These are phyloP conservation scores for Aspergillus pseudonomiae DNA, from an alignment of 2,329 filamentous ascomycete species.

Conservation along the genomic window DNA sequence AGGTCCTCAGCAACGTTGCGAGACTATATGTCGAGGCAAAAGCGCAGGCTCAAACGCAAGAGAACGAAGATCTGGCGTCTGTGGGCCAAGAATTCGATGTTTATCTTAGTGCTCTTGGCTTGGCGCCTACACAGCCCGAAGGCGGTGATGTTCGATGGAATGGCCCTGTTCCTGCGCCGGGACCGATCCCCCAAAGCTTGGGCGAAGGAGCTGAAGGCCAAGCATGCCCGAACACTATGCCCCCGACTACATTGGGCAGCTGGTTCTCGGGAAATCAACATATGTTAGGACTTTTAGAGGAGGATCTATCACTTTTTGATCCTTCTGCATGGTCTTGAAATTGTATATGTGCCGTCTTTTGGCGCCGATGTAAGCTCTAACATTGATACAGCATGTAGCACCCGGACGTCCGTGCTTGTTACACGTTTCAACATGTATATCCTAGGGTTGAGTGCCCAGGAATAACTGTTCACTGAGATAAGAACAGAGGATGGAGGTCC, in stretches of 20 bases:
- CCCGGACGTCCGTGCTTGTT: neutral
- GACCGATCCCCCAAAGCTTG: conserved; percentile 13
- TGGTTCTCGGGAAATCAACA: conserved; percentile 70
- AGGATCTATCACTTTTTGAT: conserved; percentile 51
- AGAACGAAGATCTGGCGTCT: conserved; percentile 51
- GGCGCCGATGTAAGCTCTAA: neutral
- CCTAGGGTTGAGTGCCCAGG: neutral
- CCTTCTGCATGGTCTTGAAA: conserved; percentile 16
- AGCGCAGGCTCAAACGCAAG: conserved; percentile 55
- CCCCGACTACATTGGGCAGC: conserved; percentile 55
- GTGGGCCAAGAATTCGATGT: conserved; percentile 65
- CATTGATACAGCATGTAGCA: neutral
- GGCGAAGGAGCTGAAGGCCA: conserved; percentile 21
- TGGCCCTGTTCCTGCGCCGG: conserved; percentile 1
- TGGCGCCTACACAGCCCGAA: conserved; percentile 49
- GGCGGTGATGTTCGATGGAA: conserved; percentile 16
- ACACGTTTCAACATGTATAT: neutral
- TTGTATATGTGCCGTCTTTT: neutral
- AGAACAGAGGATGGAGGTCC: neutral
- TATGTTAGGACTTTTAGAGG: conserved; percentile 67
- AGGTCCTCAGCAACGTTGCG: conserved; percentile 64
- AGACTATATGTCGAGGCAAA: conserved; percentile 65
- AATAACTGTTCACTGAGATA: neutral
- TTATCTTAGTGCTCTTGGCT: conserved; percentile 65
- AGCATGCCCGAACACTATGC: conserved; percentile 10